Base-by-base conservation (phyloP, 257 asterid species). In the Fraxinus americana region DNA sequence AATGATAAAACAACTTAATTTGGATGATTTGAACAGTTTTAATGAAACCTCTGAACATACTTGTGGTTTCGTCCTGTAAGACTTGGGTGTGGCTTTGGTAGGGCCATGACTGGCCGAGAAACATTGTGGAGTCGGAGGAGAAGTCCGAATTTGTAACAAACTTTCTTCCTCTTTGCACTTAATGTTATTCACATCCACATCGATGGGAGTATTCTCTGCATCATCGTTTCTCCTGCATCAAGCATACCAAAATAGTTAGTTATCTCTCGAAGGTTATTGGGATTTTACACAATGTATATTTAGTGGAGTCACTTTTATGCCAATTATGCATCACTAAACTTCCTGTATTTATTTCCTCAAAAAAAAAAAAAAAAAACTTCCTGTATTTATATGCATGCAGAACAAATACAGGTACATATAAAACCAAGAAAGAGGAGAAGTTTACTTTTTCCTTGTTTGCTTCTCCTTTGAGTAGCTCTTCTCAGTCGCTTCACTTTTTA, bases 51-150 rank as follows among this genome's bases (percentile, higher is more conserved):
- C 67, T 36, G 52, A 17, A 68, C 89, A 36, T 88, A 93, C 99
- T 90, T 48, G 83, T 45, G 90, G 83, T 81, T 84, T 89, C 11
- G 89, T 74, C 73, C 77, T 86, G 82, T 83, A 80, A 71, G 91
- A 82, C 82, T 79, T 90, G 11, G 85, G 87, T 4, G 82, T 38
- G 36, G 89, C 77, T 76, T 84, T 88, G 41, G 81, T 75, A 19
- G 84, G 54, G 48, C 83, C 89, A 2, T 48, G 79, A 48, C 75
- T 80, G 43, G 90, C 94, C 16, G 98, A 92, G 88, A 96, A 93
- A 82, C 98, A 89, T 45, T 96, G 99, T 21, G 98, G 99, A 48
- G 99, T 92, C 0, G 99, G 99, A 80, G 99, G 99, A 76, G 82
- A 82, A 4, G 97, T 96, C 69, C 98, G 90, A 52, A 96, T 94